Conservation (phyloP, 345 rosid species). For the Ceriops zippeliana region DNA sequence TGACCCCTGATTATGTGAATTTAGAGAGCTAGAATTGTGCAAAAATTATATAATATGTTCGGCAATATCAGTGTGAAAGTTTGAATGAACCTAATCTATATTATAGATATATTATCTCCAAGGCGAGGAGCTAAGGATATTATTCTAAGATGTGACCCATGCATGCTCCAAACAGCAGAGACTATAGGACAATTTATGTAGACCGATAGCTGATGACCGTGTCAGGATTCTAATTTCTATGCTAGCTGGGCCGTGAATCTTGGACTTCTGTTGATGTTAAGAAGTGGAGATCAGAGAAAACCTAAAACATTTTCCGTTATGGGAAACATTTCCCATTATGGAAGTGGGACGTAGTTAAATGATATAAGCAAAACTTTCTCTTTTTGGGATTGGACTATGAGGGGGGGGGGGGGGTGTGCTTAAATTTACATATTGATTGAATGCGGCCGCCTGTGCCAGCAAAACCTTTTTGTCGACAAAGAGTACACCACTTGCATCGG, state of each 20-base stretch:
- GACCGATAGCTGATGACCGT: conserved; percentile 2
- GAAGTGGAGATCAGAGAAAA: conserved; percentile 9
- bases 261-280: conserved; percentile 21
- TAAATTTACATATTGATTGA: not conserved
- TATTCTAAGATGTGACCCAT: too few relatives aligned
- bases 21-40: too few relatives aligned
- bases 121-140: too few relatives aligned
- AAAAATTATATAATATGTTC: too few relatives aligned
- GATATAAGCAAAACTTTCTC: conserved; percentile 26
- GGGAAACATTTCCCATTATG: conserved; percentile 38
- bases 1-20: not conserved
- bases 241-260: not conserved
- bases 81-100: too few relatives aligned
- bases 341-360: conserved; percentile 25
- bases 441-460: not conserved
- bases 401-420: conserved; percentile 3
- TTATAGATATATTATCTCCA: too few relatives aligned
- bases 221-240: not conserved
- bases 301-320: conserved; percentile 26
- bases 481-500: conserved; percentile 10
- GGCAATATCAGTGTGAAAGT: too few relatives aligned
- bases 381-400: conserved; percentile 32
- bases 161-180: too few relatives aligned
- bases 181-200: not conserved
- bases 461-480: not conserved